Evolutionary conservation across 768 basidiomycete genomes (phyloP), one percentile per base, ranked within the genome.

Genomic region (Galerina marginata): DNA sequence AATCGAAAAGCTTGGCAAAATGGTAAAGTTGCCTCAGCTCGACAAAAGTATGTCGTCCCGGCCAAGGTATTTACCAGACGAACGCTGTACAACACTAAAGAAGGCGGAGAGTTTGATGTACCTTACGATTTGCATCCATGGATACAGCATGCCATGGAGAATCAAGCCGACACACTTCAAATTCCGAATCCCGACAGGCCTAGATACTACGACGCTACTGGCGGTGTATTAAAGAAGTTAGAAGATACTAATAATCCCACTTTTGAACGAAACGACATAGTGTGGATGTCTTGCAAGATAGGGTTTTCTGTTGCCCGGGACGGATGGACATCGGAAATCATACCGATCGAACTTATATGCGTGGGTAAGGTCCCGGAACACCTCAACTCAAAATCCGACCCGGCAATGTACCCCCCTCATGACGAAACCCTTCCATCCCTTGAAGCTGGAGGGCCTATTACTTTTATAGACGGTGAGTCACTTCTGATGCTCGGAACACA

Each of bases 121-220:
- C 56, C 56, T 6, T 47, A 57, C 9, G 29, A 49, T 4, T 3
- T 49, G 4, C 56, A 57, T 25, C 56, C 56, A 2, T 48, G 47
- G 47, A n/a, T 48, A 12, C 11, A 6, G 20, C 20, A 48, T 25
- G 47, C 47, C 0, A 15, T 55, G 37, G 38, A 55, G 12, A 43
- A 43, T 16, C 16, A 14, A 9, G 20, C 54, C 11, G 54, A 55
- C 1, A 38, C 40, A 4, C 20, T 42, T 10, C 36, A 39, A 25
- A 42, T 55, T n/a, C 54, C 43, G 0, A 56, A 56, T 10, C 39
- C 40, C 15, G 25, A 42, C n/a, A 1, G 40, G 2, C 38, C 54
- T 43, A n/a, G 42, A 9, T 56, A 43, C 25, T 56, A 39, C 40
- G 40, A 56, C 16, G 11, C 11, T 2, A 43, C 42, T 12, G 39